These are phyloP conservation scores for Macroventuria anomochaeta DNA, from an alignment of 2,329 filamentous ascomycete species.

Conservation along the genomic window DNA sequence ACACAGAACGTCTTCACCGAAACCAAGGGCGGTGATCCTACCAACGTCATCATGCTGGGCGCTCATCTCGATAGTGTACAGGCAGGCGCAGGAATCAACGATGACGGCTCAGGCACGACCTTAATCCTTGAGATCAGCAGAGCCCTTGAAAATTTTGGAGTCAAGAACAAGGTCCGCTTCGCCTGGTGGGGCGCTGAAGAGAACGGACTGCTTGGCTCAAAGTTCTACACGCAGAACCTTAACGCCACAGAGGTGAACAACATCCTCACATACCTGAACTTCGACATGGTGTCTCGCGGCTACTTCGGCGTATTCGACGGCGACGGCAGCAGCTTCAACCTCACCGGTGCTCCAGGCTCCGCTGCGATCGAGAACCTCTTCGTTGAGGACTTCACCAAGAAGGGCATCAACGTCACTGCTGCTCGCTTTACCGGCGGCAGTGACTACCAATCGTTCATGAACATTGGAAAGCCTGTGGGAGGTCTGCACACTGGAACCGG, in stretches of 20 bases:
- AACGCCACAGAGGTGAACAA: constrained; percentile 42
- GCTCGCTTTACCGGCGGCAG: constrained; percentile 50
- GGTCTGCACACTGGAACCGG: constrained; percentile 52
- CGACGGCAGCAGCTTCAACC: constrained; percentile 45
- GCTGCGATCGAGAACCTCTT: constrained; percentile 47
- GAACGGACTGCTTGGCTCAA: constrained; percentile 49
- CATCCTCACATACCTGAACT: constrained; percentile 52
- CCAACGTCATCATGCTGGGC: constrained; percentile 51
- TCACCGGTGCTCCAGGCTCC: constrained; percentile 44
- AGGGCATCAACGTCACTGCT: constrained; percentile 46
- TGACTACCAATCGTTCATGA: constrained; percentile 52
- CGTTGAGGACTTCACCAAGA: constrained; percentile 43
- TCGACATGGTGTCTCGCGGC: constrained; percentile 52
- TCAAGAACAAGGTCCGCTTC: constrained; percentile 52
- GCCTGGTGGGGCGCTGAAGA: constrained; percentile 52
- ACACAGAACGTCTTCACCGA: constrained; percentile 55
- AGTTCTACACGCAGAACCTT: constrained; percentile 47
- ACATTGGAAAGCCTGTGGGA: constrained; percentile 49
- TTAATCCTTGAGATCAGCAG: constrained; percentile 49
- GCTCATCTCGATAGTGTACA: constrained; percentile 52
- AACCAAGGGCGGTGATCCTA: constrained; percentile 49
- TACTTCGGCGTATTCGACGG: constrained; percentile 51
- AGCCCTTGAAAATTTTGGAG: constrained; percentile 46
- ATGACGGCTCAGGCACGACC: constrained; percentile 50
- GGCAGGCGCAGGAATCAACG: constrained; percentile 53